Percentiles rank a stretch among this genome's conserved stretches.
phyloP scores from a whole-genome alignment of 1,284 basidiomycete species.

The Cryptococcus sp. region DNA sequence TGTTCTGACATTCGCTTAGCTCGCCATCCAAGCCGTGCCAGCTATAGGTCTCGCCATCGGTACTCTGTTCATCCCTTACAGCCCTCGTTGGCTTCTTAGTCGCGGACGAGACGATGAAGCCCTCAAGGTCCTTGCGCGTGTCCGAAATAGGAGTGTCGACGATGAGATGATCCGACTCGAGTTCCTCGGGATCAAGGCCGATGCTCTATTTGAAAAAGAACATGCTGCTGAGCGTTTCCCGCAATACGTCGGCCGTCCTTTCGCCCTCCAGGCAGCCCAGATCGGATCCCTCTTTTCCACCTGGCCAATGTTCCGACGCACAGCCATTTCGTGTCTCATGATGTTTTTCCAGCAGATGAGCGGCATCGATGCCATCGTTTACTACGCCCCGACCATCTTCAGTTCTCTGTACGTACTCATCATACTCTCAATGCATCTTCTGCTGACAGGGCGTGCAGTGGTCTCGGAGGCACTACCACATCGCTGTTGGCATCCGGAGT shows the following conservation, averaged over 20 bases:
- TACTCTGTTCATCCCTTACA: conserved; percentile 2
- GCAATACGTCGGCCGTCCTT: conserved; percentile 5
- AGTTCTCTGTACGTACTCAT: too few relatives aligned
- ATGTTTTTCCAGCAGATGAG: too few relatives aligned
- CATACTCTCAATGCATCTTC: too few relatives aligned
- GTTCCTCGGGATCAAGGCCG: conserved; percentile 74
- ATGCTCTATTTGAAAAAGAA: conserved; percentile 59
- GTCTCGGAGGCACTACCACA: conserved; percentile 32
- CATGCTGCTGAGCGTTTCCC: conserved; percentile 16
- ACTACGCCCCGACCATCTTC: too few relatives aligned
- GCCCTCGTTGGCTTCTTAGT: conserved; percentile 34
- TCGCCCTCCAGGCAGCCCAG: too few relatives aligned
- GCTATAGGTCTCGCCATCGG: conserved; percentile 7
- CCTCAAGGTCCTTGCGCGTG: conserved; percentile 61
- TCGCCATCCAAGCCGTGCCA: conserved; percentile 7
- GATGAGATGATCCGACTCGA: conserved; percentile 70
- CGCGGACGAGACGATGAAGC: conserved; percentile 71
- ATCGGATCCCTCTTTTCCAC: too few relatives aligned
- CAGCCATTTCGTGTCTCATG: too few relatives aligned
- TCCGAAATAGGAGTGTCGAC: conserved; percentile 61
- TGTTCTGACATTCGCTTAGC: neutral
- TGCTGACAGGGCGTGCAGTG: too few relatives aligned
- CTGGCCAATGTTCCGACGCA: too few relatives aligned
- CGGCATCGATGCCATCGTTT: too few relatives aligned
- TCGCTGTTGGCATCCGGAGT: conserved; percentile 48